Conservation (phyloP, 1,139 yeast species). For the Saccharomyces pastorianus region DNA sequence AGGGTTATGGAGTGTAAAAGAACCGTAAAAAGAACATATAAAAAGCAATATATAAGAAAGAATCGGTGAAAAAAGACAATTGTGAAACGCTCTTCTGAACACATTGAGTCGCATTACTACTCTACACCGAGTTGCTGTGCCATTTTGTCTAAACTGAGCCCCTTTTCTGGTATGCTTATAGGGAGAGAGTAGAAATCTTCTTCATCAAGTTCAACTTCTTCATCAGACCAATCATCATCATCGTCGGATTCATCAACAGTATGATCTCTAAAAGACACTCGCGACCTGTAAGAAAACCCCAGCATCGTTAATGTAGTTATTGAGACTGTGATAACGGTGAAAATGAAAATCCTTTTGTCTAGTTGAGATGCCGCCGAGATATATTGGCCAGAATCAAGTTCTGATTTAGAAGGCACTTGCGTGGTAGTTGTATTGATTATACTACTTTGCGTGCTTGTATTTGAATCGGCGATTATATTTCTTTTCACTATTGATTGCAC, state of each 20-base stretch:
- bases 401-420: neutral
- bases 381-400: neutral
- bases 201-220: slow-evolving; percentile 4
- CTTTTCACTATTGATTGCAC: neutral
- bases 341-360: slow-evolving; percentile 7
- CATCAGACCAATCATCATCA: slow-evolving; percentile 4
- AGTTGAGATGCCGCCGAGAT: slow-evolving; percentile 9
- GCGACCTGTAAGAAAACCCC: slow-evolving; percentile 5
- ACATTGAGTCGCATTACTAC: neutral
- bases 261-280: neutral
- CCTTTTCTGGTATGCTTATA: slow-evolving; percentile 3
- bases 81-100: too few relatives aligned
- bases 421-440: neutral
- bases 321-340: slow-evolving; percentile 7
- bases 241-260: slow-evolving; percentile 1
- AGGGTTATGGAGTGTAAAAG: neutral
- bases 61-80: neutral
- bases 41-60: neutral
- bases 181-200: slow-evolving; percentile 2
- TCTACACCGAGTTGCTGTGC: slow-evolving; percentile 2
- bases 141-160: slow-evolving; percentile 1
- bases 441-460: neutral
- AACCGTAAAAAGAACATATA: neutral
- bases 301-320: slow-evolving; percentile 7
- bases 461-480: neutral